A percentile compares a stretch with the other conserved stretches of the same genome.
Evolutionary conservation across 306 rosid genomes (phyloP).

Genomic region (Lablab purpureus): DNA sequence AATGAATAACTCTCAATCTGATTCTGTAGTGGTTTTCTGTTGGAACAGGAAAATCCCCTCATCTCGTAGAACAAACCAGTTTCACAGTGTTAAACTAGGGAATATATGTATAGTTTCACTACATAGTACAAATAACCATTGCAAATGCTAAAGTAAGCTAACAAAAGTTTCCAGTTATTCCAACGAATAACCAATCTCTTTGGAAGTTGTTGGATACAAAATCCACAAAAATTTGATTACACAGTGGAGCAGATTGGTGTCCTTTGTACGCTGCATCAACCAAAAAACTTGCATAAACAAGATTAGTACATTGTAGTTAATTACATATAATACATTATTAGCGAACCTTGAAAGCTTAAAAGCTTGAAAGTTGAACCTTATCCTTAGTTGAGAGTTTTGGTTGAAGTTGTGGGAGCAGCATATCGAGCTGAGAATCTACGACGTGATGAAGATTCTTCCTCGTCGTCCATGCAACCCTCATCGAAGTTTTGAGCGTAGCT

Average conservation of each 20-base stretch:
- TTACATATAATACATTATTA: background rate
- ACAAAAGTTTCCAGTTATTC: slow-evolving; percentile 13
- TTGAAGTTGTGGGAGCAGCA: slow-evolving; percentile 57
- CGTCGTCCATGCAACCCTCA: slow-evolving; percentile 60
- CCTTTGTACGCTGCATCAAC: background rate
- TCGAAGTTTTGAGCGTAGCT: slow-evolving; percentile 88
- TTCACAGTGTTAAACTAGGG: background rate
- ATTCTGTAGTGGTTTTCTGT: background rate
- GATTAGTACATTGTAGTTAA: background rate
- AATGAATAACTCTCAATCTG: background rate
- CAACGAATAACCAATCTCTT: slow-evolving; percentile 7
- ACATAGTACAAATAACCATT: background rate
- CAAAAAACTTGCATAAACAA: slow-evolving; percentile 1
- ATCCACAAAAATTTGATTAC: slow-evolving; percentile 1
- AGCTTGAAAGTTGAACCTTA: background rate
- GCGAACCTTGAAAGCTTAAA: slow-evolving; percentile 28
- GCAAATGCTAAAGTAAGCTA: background rate
- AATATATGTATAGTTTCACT: background rate
- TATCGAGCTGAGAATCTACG: slow-evolving; percentile 74
- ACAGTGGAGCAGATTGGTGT: background rate
- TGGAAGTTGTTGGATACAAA: background rate
- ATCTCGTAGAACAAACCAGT: background rate
- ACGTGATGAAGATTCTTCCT: slow-evolving; percentile 43
- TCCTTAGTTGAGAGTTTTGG: slow-evolving; percentile 48
- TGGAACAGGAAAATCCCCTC: background rate